Evolutionary conservation across 1,284 basidiomycete genomes (phyloP).

Genomic region (Laetiporus sulphureus): DNA sequence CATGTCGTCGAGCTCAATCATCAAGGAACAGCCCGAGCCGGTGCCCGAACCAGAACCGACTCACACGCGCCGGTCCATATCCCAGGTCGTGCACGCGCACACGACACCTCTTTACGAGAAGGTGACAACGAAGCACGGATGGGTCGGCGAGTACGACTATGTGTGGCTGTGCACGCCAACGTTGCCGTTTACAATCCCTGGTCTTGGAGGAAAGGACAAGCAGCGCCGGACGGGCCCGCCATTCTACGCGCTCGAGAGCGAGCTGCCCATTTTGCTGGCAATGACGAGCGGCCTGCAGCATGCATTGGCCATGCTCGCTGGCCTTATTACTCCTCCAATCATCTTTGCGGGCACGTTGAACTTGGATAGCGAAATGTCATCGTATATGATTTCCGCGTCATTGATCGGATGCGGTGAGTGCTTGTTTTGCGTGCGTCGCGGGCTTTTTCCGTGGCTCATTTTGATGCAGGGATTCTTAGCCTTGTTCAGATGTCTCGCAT

Average conservation of each 20-base stretch:
- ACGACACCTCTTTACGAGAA: slow-evolving; percentile 24
- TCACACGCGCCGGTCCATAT: background rate
- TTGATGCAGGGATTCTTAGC: slow-evolving; percentile 57
- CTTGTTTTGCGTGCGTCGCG: slow-evolving; percentile 11
- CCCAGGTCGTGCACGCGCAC: slow-evolving; percentile 6
- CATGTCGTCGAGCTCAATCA: slow-evolving; percentile 23
- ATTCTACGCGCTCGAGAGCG: slow-evolving; percentile 67
- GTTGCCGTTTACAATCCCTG: slow-evolving; percentile 41
- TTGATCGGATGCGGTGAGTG: slow-evolving; percentile 67
- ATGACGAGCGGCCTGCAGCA: slow-evolving; percentile 71
- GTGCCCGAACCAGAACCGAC: slow-evolving; percentile 11
- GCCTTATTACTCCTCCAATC: slow-evolving; percentile 59
- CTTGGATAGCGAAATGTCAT: slow-evolving; percentile 48
- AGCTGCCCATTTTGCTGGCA: slow-evolving; percentile 64
- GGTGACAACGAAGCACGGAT: slow-evolving; percentile 50
- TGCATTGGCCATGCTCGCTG: slow-evolving; percentile 77
- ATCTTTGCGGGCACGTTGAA: slow-evolving; percentile 66
- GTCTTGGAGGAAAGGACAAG: slow-evolving; percentile 15
- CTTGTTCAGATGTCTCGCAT: slow-evolving; percentile 71
- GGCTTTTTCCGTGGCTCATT: background rate
- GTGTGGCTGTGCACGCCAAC: slow-evolving; percentile 63
- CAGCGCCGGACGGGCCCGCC: slow-evolving; percentile 42
- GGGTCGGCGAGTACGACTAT: slow-evolving; percentile 77
- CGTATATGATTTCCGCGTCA: slow-evolving; percentile 80
- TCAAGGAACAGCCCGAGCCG: slow-evolving; percentile 22